A percentile compares a stretch with the other conserved stretches of the same genome.
Evolutionary conservation across 495 filamentous ascomycete genomes (phyloP).

Genomic region (Letharia columbiana): DNA sequence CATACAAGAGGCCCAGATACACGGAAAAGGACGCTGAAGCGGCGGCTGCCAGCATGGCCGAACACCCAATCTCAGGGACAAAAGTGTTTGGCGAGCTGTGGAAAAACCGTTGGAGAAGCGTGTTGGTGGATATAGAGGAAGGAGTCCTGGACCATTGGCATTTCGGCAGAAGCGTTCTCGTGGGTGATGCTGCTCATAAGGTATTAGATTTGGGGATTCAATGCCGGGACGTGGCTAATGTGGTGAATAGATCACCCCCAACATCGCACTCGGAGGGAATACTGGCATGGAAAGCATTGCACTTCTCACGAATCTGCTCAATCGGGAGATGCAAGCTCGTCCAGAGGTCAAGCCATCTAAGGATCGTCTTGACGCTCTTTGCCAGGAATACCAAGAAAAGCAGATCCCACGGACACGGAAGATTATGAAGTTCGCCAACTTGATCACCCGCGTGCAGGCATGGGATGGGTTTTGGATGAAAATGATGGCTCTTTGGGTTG

Average conservation of each 20-base stretch:
- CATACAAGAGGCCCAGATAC: conserved; percentile 28
- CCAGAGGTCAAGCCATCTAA: not conserved
- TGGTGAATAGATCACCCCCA: conserved; percentile 18
- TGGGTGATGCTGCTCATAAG: conserved; percentile 41
- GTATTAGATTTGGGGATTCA: conserved; percentile 24
- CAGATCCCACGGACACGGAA: conserved; percentile 7
- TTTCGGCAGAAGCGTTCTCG: conserved; percentile 32
- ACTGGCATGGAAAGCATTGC: conserved; percentile 34
- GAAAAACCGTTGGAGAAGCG: conserved; percentile 18
- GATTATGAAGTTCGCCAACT: too few relatives aligned
- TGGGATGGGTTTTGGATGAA: conserved; percentile 7
- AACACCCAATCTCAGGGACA: conserved; percentile 27
- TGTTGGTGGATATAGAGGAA: conserved; percentile 34
- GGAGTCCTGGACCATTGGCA: conserved; percentile 32
- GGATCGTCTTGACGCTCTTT: not conserved
- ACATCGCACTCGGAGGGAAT: conserved; percentile 34
- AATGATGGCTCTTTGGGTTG: conserved; percentile 4
- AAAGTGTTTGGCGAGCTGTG: conserved; percentile 36
- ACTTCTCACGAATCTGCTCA: conserved; percentile 27
- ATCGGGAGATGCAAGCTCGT: not conserved
- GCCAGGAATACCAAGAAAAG: conserved; percentile 11
- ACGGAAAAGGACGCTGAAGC: conserved; percentile 29
- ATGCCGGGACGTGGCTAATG: not conserved
- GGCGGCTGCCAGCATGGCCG: conserved; percentile 11
- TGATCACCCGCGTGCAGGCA: not conserved